These are phyloP conservation scores for Glycyrrhiza uralensis DNA, from an alignment of 306 rosid genomes.

Conservation along the genomic window DNA sequence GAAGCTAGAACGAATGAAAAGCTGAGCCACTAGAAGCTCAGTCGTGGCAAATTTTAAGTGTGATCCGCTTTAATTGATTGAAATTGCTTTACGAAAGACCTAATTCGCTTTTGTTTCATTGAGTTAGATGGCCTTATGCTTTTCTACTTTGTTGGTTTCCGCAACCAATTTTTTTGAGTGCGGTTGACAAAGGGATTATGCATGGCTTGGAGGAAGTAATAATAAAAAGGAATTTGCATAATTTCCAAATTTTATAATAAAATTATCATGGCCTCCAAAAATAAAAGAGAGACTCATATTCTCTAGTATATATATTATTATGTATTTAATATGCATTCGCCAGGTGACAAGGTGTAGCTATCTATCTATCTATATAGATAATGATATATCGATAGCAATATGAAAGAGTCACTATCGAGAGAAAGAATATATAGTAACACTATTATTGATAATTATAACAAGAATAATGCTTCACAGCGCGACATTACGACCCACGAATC, in stretches of 20 bases:
- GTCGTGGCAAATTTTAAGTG: not conserved
- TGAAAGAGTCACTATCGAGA: not conserved
- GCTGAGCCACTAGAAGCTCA: not conserved
- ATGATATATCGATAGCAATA: not conserved
- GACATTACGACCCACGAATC: too few species aligned
- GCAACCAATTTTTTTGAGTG: not conserved
- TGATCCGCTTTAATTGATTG: not conserved
- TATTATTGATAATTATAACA: too few species aligned
- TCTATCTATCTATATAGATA: not conserved
- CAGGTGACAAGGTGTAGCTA: too few species aligned
- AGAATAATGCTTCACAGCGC: too few species aligned
- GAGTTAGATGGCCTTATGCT: conserved; percentile 11
- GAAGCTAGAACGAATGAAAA: not conserved
- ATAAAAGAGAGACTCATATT: not conserved
- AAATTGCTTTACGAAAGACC: conserved; percentile 15
- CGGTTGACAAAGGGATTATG: not conserved
- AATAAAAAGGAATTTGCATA: not conserved
- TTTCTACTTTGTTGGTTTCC: conserved; percentile 18
- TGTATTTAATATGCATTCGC: not conserved
- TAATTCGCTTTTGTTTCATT: conserved; percentile 1
- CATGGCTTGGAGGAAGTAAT: not conserved
- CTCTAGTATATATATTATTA: too few species aligned
- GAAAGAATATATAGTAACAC: too few species aligned
- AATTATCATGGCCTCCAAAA: not conserved
- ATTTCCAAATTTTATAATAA: not conserved